These are phyloP conservation scores for Penicillium sclerotigenum DNA, from an alignment of 2,329 filamentous ascomycete genomes.

Conservation along the genomic window DNA sequence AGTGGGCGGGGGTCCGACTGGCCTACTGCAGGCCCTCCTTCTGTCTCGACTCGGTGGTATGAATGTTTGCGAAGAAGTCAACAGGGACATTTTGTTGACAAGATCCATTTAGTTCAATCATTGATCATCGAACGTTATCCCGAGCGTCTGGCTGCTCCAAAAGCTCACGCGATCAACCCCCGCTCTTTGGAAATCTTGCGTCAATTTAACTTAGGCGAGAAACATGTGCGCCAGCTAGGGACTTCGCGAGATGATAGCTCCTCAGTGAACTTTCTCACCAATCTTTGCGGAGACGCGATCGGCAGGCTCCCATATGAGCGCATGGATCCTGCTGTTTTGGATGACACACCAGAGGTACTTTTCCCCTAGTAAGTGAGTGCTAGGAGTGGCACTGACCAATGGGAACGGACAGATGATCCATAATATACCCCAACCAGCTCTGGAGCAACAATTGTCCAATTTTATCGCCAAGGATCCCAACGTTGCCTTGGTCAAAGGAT, in stretches of 20 bases:
- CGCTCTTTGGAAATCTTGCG: constrained; percentile 24
- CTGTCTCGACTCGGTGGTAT: constrained; percentile 30
- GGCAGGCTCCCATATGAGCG: constrained; percentile 33
- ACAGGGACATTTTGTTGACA: background rate
- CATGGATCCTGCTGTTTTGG: constrained; percentile 27
- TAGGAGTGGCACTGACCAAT: background rate
- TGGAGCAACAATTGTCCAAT: constrained; percentile 7
- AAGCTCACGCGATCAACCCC: constrained; percentile 26
- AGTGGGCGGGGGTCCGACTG: constrained; percentile 37
- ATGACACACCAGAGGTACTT: constrained; percentile 34
- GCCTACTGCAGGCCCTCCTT: constrained; percentile 34
- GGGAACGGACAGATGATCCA: constrained; percentile 4
- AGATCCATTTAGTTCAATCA: background rate
- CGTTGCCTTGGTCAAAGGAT: background rate
- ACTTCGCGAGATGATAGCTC: constrained; percentile 33
- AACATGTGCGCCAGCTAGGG: constrained; percentile 27
- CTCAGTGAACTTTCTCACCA: constrained; percentile 40
- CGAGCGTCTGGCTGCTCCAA: constrained; percentile 19
- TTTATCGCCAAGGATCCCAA: constrained; percentile 2
- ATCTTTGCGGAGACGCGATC: constrained; percentile 33
- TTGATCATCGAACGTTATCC: constrained; percentile 23
- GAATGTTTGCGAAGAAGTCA: background rate
- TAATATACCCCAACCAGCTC: constrained; percentile 14
- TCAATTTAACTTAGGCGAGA: constrained; percentile 19
- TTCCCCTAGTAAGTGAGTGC: background rate